Conservation (phyloP, 805 yeast species). For the Barnettozyma wickerhamii region DNA sequence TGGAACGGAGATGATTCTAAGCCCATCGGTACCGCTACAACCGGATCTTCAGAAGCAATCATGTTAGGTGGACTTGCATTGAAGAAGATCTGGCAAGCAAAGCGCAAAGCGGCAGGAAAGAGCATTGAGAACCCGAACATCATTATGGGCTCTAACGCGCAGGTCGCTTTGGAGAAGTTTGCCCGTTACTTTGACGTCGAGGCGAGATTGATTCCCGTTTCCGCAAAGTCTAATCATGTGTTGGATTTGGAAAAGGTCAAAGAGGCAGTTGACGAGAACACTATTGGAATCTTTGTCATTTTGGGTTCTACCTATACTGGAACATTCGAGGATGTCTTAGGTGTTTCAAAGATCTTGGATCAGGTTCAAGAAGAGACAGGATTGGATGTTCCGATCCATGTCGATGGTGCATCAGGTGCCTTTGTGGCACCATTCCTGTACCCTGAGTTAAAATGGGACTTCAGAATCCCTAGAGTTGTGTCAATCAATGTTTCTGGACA, state of each 20-base stretch:
- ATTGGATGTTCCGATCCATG: slow-evolving; percentile 72
- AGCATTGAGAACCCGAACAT: slow-evolving; percentile 70
- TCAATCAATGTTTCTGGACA: slow-evolving; percentile 91
- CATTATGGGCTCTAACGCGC: slow-evolving; percentile 89
- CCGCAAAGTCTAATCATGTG: slow-evolving; percentile 53
- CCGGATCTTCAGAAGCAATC: slow-evolving; percentile 92
- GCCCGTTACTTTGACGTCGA: slow-evolving; percentile 94
- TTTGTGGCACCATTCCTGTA: slow-evolving; percentile 80
- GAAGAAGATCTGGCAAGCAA: slow-evolving; percentile 85
- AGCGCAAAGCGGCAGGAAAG: slow-evolving; percentile 54
- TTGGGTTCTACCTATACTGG: slow-evolving; percentile 93
- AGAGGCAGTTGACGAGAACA: slow-evolving; percentile 78
- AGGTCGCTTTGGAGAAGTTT: slow-evolving; percentile 91
- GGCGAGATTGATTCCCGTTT: slow-evolving; percentile 67
- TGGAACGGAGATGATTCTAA: slow-evolving; percentile 65
- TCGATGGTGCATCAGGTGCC: slow-evolving; percentile 93
- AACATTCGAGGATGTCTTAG: slow-evolving; percentile 74
- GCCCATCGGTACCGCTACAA: slow-evolving; percentile 85
- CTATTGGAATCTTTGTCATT: slow-evolving; percentile 86
- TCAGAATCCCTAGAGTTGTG: slow-evolving; percentile 67
- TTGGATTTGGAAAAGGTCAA: slow-evolving; percentile 58
- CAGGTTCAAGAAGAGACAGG: slow-evolving; percentile 67
- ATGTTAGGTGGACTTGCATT: slow-evolving; percentile 91
- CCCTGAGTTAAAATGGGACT: slow-evolving; percentile 83
- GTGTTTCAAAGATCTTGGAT: slow-evolving; percentile 60